A percentile compares a stretch with the other conserved stretches of the same genome.
Conservation (phyloP, 2,329 filamentous ascomycete genomes). For the Clonostachys solani region DNA sequence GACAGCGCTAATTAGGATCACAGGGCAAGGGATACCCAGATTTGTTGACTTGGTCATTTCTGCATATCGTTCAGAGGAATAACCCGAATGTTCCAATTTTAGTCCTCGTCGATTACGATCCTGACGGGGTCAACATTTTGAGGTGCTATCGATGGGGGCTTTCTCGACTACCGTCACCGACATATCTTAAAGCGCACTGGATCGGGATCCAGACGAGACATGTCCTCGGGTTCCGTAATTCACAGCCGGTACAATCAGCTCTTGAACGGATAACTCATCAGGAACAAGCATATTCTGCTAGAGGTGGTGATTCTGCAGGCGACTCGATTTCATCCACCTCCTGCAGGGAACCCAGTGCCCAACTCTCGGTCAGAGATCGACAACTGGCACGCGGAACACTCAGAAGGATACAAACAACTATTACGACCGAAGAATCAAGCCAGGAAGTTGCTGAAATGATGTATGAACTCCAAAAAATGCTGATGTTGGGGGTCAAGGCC, state of each 20-base stretch:
- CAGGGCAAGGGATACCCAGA: constrained; percentile 84
- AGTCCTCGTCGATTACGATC: constrained; percentile 70
- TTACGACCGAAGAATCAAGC: constrained; percentile 18
- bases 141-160: constrained; percentile 72
- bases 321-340: constrained; percentile 15
- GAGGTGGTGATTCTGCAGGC: not conserved
- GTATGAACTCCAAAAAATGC: constrained; percentile 65
- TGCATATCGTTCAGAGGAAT: constrained; percentile 45
- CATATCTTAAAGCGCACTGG: constrained; percentile 53
- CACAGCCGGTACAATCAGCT: not conserved
- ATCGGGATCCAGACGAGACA: constrained; percentile 53
- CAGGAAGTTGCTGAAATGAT: constrained; percentile 27
- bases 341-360: constrained; percentile 18
- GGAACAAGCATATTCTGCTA: not conserved
- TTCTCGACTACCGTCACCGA: constrained; percentile 51
- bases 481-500: constrained; percentile 69
- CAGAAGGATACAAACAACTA: constrained; percentile 21
- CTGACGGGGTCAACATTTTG: constrained; percentile 70
- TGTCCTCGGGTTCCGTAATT: constrained; percentile 15
- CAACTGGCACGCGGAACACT: constrained; percentile 52
- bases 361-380: constrained; percentile 53
- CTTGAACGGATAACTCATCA: too few relatives aligned
- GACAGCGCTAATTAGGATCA: not conserved
- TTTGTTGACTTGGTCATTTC: constrained; percentile 61
- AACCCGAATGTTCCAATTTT: constrained; percentile 52